These are phyloP conservation scores for Eragrostis nindensis DNA, from an alignment of 176 grass and related monocot species.

Conservation along the genomic window DNA sequence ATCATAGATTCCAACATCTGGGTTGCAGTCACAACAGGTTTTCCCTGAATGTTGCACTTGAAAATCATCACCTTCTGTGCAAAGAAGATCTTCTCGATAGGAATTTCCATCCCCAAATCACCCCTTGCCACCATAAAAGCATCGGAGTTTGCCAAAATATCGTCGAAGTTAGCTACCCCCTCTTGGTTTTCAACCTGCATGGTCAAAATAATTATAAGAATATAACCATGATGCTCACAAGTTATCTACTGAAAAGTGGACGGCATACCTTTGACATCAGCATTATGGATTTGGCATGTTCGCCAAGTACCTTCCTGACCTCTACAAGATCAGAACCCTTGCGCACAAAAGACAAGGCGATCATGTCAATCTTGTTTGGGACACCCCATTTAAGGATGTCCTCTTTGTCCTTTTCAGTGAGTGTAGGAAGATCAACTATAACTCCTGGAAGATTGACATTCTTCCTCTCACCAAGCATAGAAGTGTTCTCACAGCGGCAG, in stretches of 20 bases:
- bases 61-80: conserved; percentile 95
- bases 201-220: conserved; percentile 22
- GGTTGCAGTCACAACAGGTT: conserved; percentile 85
- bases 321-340: conserved; percentile 77
- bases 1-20: conserved; percentile 96
- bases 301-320: conserved; percentile 69
- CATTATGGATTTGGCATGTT: conserved; percentile 81
- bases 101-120: conserved; percentile 92
- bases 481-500: conserved; percentile 74
- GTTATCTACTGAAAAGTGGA: not conserved
- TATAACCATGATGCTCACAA: conserved; percentile 3
- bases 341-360: conserved; percentile 82
- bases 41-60: conserved; percentile 83
- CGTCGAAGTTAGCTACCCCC: conserved; percentile 82
- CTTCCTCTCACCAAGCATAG: conserved; percentile 85
- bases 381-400: conserved; percentile 85
- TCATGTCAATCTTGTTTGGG: conserved; percentile 90
- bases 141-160: conserved; percentile 76
- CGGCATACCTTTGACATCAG: conserved; percentile 73
- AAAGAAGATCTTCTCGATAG: conserved; percentile 85
- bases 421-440: conserved; percentile 83
- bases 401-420: conserved; percentile 84
- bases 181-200: conserved; percentile 90
- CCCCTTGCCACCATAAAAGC: conserved; percentile 92
- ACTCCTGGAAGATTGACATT: conserved; percentile 88